A percentile compares a stretch with the other conserved stretches of the same genome.
phyloP scores from a whole-genome alignment of 345 rosid genomes.

The Bruguiera parviflora region DNA sequence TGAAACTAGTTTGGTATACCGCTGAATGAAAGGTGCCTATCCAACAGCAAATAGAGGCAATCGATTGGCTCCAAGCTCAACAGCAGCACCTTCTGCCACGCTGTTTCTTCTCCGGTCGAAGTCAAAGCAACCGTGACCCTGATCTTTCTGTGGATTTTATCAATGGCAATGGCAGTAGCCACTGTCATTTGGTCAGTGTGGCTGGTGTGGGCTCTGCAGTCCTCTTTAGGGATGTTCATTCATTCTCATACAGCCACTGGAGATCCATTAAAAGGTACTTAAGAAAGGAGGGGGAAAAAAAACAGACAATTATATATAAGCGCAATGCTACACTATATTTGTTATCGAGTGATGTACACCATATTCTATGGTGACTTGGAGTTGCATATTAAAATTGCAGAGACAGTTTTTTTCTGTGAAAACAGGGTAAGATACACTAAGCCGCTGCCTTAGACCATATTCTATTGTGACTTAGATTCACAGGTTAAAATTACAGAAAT shows the following conservation, averaged over 20 bases:
- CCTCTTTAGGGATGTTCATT: slow-evolving; percentile 54
- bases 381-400: too few species aligned
- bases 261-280: slow-evolving; percentile 66
- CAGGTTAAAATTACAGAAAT: too few species aligned
- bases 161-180: slow-evolving; percentile 35
- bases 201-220: slow-evolving; percentile 87
- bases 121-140: slow-evolving; percentile 17
- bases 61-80: slow-evolving; percentile 84
- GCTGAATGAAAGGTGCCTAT: slow-evolving; percentile 52
- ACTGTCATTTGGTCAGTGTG: slow-evolving; percentile 48
- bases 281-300: background rate
- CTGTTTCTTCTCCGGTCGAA: slow-evolving; percentile 70
- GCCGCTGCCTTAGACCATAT: too few species aligned
- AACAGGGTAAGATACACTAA: too few species aligned
- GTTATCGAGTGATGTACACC: background rate
- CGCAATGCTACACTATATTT: too few species aligned
- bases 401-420: too few species aligned
- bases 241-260: slow-evolving; percentile 80
- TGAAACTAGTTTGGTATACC: too few species aligned
- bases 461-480: too few species aligned
- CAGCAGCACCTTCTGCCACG: slow-evolving; percentile 51
- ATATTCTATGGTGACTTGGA: too few species aligned
- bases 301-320: background rate
- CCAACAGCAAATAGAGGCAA: slow-evolving; percentile 52
- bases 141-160: slow-evolving; percentile 29